Percentiles rank a stretch among this genome's conserved stretches.
phyloP scores from a whole-genome alignment of 805 yeast genomes.

The Komagataella phaffii region DNA sequence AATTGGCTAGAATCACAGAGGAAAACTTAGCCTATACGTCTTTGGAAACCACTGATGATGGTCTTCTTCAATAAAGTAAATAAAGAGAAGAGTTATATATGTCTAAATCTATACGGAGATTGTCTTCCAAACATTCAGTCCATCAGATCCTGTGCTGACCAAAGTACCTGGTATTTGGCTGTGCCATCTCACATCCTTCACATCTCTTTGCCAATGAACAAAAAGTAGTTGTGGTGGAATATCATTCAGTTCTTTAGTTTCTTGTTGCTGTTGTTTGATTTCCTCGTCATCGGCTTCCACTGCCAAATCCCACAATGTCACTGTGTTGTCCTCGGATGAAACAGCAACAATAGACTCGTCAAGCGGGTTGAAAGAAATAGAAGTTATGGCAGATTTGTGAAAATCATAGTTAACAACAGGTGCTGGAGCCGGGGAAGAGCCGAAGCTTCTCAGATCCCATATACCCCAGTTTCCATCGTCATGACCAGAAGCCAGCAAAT shows the following conservation, averaged over 20 bases:
- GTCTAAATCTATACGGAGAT: conserved; percentile 54
- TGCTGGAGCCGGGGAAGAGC: conserved; percentile 29
- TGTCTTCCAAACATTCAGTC: conserved; percentile 91
- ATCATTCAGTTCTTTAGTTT: conserved; percentile 66
- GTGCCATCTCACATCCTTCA: conserved; percentile 97
- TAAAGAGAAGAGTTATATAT: not conserved
- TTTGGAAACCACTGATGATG: not conserved
- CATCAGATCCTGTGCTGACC: conserved; percentile 92
- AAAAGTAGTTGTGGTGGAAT: conserved; percentile 93
- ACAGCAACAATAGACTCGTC: conserved; percentile 96
- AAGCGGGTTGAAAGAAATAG: conserved; percentile 86
- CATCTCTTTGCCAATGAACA: conserved; percentile 97
- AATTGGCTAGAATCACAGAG: conserved; percentile 6
- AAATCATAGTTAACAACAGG: conserved; percentile 94
- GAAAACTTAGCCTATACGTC: conserved; percentile 5
- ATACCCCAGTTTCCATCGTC: conserved; percentile 97
- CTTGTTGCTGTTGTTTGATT: conserved; percentile 71
- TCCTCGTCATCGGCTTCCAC: conserved; percentile 99
- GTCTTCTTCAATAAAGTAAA: not conserved
- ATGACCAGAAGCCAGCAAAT: conserved; percentile 88
- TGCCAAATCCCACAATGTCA: conserved; percentile 94
- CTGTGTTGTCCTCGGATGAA: conserved; percentile 93
- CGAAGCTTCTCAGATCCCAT: conserved; percentile 88
- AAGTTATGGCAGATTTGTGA: conserved; percentile 88
- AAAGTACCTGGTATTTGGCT: conserved; percentile 92